Conservation (phyloP, 1,284 basidiomycete species). For the Amylostereum areolatum region DNA sequence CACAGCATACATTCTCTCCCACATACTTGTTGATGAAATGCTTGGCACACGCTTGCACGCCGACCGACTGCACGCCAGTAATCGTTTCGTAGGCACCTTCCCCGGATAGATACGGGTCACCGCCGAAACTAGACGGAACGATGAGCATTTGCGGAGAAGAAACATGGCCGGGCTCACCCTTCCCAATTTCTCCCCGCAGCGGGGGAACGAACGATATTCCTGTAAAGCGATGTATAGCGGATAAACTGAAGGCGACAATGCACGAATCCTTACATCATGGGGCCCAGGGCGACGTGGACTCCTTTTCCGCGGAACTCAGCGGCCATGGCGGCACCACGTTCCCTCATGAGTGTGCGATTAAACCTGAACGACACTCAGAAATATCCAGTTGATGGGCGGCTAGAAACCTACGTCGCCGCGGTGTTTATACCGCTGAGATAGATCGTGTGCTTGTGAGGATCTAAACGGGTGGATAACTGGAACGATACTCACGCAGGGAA, state of each 20-base stretch:
- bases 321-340: conserved; percentile 60
- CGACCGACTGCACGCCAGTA: conserved; percentile 54
- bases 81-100: conserved; percentile 55
- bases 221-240: conserved; percentile 15
- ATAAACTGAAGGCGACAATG: neutral
- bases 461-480: neutral
- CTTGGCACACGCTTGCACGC: conserved; percentile 57
- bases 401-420: conserved; percentile 47
- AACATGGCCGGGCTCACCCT: conserved; percentile 28
- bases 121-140: conserved; percentile 35
- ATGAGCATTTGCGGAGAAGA: too few relatives aligned
- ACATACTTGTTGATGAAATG: conserved; percentile 52
- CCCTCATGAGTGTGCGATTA: conserved; percentile 61
- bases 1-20: neutral
- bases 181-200: conserved; percentile 73
- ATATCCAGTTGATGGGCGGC: too few relatives aligned
- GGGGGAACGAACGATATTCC: conserved; percentile 55
- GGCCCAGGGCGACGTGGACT: conserved; percentile 55
- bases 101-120: conserved; percentile 58
- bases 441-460: neutral
- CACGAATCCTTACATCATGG: conserved; percentile 32
- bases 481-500: conserved; percentile 54
- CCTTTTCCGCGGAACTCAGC: conserved; percentile 69
- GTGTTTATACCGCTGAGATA: conserved; percentile 57
- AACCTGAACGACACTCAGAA: conserved; percentile 29